A percentile compares a stretch with the other conserved stretches of the same genome.
phyloP scores from a whole-genome alignment of 192 early-diverging fungal genomes.

The Entrophospora sp. region DNA sequence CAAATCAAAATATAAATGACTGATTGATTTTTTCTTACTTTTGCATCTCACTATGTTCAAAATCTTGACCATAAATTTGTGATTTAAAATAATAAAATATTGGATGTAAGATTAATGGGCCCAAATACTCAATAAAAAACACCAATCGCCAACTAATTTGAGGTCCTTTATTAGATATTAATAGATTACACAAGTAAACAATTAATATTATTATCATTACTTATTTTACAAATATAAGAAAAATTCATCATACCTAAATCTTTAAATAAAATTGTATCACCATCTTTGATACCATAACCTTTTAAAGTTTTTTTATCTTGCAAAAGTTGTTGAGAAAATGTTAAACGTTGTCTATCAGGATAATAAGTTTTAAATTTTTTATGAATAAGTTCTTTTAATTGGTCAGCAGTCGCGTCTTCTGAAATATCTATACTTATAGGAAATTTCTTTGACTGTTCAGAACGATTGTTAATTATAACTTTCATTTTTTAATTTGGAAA shows the following conservation, averaged over 20 bases:
- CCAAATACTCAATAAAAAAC: conserved; percentile 88
- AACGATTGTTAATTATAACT: conserved; percentile 38
- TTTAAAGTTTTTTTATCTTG: conserved; percentile 45
- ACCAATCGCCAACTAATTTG: conserved; percentile 93
- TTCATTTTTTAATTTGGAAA: conserved; percentile 36
- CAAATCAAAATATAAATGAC: not conserved
- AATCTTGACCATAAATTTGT: conserved; percentile 55
- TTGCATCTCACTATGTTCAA: conserved; percentile 71
- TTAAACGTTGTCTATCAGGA: conserved; percentile 76
- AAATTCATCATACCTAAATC: conserved; percentile 41
- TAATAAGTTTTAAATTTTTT: conserved; percentile 55
- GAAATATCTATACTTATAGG: conserved; percentile 54
- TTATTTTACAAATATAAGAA: not conserved
- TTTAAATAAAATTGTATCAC: conserved; percentile 56
- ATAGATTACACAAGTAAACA: not conserved
- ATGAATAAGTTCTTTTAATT: conserved; percentile 61
- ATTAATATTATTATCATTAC: not conserved
- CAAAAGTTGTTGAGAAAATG: conserved; percentile 49
- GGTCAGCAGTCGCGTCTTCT: conserved; percentile 51
- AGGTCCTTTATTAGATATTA: conserved; percentile 40
- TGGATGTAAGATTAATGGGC: conserved; percentile 80
- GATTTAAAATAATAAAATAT: conserved; percentile 70
- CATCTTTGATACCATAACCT: conserved; percentile 55
- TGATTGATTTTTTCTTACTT: conserved; percentile 20
- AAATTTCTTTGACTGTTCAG: conserved; percentile 36